Conservation (phyloP, 345 rosid genomes). For the Sonneratia alba region DNA sequence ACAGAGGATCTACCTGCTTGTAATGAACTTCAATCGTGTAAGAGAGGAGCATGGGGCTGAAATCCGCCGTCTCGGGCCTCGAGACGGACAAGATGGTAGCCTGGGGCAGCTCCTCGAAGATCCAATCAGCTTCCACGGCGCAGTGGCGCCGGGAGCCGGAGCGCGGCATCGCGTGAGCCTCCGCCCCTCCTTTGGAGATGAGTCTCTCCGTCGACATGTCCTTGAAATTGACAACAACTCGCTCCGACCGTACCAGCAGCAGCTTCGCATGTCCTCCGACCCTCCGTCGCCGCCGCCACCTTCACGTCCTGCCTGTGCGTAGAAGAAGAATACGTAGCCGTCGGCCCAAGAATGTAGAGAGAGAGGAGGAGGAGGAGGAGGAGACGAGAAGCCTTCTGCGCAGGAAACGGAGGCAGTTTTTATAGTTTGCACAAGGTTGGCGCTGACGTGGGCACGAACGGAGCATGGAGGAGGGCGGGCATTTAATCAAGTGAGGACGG, state of each 20-base stretch:
- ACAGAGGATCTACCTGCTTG: slow-evolving; percentile 43
- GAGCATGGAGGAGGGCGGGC: background rate
- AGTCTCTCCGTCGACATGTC: slow-evolving; percentile 54
- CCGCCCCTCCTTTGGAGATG: slow-evolving; percentile 8
- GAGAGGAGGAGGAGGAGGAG: background rate
- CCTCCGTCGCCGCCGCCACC: background rate
- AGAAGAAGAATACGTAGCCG: background rate
- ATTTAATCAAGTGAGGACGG: background rate
- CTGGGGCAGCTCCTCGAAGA: slow-evolving; percentile 63
- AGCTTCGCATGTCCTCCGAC: slow-evolving; percentile 20
- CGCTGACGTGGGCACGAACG: background rate
- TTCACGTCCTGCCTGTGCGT: background rate
- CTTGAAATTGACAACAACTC: background rate
- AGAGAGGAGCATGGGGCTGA: slow-evolving; percentile 83
- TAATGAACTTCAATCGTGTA: slow-evolving; percentile 68
- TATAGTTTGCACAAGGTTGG: slow-evolving; percentile 11
- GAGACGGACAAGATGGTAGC: slow-evolving; percentile 66
- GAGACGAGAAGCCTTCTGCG: background rate
- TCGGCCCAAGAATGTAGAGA: too few relatives aligned
- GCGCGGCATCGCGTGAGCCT: background rate
- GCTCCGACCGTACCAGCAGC: background rate
- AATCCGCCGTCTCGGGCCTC: slow-evolving; percentile 64
- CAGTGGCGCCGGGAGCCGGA: slow-evolving; percentile 12
- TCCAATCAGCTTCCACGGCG: slow-evolving; percentile 16
- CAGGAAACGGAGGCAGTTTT: slow-evolving; percentile 2